phyloP scores from a whole-genome alignment of 169 alveolate species.

The Amoebophrya sp. region DNA sequence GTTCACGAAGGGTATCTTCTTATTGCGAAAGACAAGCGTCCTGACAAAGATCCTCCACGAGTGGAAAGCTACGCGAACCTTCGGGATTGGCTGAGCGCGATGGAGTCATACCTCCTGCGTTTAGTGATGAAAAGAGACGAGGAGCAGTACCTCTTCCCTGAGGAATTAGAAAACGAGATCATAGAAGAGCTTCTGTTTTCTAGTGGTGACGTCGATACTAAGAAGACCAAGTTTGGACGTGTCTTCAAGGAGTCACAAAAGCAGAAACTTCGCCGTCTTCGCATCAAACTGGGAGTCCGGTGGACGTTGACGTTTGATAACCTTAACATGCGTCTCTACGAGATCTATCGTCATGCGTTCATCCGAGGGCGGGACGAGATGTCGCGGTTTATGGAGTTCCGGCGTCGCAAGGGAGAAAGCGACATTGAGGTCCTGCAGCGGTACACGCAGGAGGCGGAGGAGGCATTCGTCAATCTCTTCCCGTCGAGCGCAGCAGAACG shows the following conservation, averaged over 20 bases:
- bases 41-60: background rate
- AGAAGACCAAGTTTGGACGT: background rate
- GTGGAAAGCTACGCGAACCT: too few relatives aligned
- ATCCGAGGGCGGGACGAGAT: background rate
- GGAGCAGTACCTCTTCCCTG: background rate
- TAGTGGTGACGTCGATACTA: background rate
- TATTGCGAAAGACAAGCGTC: too few relatives aligned
- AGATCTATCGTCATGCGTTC: background rate
- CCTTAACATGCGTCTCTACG: background rate
- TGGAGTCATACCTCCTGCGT: too few relatives aligned
- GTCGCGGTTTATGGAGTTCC: background rate
- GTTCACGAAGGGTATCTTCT: too few relatives aligned
- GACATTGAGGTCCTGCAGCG: background rate
- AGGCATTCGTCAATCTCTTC: background rate
- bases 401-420: background rate
- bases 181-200: background rate
- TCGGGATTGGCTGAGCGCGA: too few relatives aligned
- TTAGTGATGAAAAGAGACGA: too few relatives aligned
- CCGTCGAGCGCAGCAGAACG: background rate
- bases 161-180: background rate
- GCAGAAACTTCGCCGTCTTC: background rate
- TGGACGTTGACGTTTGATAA: background rate
- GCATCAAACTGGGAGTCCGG: background rate
- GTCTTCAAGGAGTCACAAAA: background rate
- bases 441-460: background rate